Conservation (phyloP, 495 filamentous ascomycete species). For the Cudoniella acicularis region DNA sequence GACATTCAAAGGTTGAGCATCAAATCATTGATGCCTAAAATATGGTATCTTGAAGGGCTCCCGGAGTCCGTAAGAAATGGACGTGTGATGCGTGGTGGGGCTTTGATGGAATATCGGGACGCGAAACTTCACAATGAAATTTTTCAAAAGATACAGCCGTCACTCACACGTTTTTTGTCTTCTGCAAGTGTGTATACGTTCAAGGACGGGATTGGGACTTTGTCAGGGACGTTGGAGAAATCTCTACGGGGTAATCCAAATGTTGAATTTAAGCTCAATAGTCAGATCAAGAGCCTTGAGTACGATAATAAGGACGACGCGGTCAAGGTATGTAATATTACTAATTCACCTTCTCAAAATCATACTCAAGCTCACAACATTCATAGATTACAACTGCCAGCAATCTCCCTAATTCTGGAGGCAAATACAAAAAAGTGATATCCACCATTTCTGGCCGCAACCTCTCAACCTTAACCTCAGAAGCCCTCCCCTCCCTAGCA, state of each 20-base stretch:
- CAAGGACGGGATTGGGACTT: constrained; percentile 47
- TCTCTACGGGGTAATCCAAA: constrained; percentile 38
- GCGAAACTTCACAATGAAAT: not conserved
- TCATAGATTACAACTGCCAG: constrained; percentile 29
- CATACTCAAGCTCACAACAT: not conserved
- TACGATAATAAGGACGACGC: constrained; percentile 17
- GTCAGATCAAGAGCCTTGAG: constrained; percentile 26
- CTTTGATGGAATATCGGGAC: not conserved
- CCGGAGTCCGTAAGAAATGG: not conserved
- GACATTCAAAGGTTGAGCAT: constrained; percentile 78
- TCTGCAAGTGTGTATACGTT: constrained; percentile 54
- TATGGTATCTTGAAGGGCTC: constrained; percentile 48
- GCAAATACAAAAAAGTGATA: constrained; percentile 59
- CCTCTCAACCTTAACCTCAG: constrained; percentile 41
- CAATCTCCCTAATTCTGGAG: not conserved
- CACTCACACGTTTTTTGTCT: not conserved
- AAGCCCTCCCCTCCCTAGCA: constrained; percentile 44
- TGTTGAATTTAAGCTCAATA: constrained; percentile 42
- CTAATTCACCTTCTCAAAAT: not conserved
- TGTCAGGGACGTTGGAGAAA: constrained; percentile 41
- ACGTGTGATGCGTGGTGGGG: too few species aligned
- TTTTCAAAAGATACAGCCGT: not conserved
- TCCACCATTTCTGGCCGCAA: constrained; percentile 59
- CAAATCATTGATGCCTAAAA: constrained; percentile 51
- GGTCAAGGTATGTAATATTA: constrained; percentile 28